A percentile compares a stretch with the other conserved stretches of the same genome.
These are phyloP conservation scores for Acanthamoeba healyi DNA, from an alignment of 208 protist genomes.

Conservation along the genomic window DNA sequence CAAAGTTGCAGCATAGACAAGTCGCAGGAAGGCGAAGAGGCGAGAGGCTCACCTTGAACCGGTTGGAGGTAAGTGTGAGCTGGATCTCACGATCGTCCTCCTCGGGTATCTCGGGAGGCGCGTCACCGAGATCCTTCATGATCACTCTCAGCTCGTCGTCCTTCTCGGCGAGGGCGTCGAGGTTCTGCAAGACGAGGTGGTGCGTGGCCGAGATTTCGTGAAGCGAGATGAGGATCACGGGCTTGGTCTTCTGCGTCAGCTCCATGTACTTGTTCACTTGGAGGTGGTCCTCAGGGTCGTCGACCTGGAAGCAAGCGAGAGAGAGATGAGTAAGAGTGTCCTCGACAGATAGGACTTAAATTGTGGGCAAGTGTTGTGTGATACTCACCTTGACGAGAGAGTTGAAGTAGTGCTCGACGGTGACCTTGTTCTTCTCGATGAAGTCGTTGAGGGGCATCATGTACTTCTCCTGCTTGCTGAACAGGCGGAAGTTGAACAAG, in stretches of 20 bases:
- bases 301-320: constrained; percentile 1
- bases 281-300: constrained; percentile 88
- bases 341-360: not conserved
- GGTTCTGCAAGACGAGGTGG: constrained; percentile 80
- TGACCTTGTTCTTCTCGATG: constrained; percentile 81
- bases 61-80: constrained; percentile 85
- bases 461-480: constrained; percentile 85
- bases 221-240: constrained; percentile 88
- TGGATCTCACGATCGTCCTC: constrained; percentile 87
- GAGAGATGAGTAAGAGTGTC: not conserved
- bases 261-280: constrained; percentile 90
- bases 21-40: not conserved
- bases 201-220: constrained; percentile 89
- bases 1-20: too few relatives aligned
- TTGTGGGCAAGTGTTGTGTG: not conserved
- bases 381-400: constrained; percentile 83
- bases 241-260: constrained; percentile 85
- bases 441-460: constrained; percentile 87
- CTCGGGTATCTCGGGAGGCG: constrained; percentile 76
- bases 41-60: constrained; percentile 73
- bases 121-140: constrained; percentile 84
- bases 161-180: constrained; percentile 84
- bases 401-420: constrained; percentile 83
- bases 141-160: constrained; percentile 86
- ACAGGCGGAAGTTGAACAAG: constrained; percentile 85